Conservation (phyloP, 129 eudicot genomes). For the Pittosporum tobira region DNA sequence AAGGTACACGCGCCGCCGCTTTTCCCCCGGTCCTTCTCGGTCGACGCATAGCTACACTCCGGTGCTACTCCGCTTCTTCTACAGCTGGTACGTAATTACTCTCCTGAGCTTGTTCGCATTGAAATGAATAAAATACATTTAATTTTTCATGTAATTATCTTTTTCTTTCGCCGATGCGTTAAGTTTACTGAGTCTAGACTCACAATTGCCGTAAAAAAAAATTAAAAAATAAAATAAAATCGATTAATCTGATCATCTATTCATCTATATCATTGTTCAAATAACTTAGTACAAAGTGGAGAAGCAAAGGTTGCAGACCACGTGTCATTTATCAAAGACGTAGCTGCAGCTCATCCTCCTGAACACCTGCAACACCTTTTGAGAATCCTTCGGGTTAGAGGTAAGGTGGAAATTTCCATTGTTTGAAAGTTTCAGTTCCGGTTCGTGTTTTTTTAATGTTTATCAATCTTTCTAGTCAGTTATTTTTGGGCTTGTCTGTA, state of each 20-base stretch:
- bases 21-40: constrained; percentile 35
- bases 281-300: constrained; percentile 8
- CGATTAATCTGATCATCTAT: neutral
- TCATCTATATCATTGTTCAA: neutral
- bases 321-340: constrained; percentile 64
- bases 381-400: constrained; percentile 87
- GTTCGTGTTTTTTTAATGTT: too few relatives aligned
- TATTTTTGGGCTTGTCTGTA: too few relatives aligned
- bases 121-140: neutral
- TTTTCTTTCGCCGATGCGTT: neutral
- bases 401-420: constrained; percentile 30
- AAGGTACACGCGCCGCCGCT: constrained; percentile 67
- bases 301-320: constrained; percentile 51
- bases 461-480: too few relatives aligned
- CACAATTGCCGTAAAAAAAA: neutral
- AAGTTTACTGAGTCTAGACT: neutral
- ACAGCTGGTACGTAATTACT: neutral
- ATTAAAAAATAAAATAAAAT: too few relatives aligned
- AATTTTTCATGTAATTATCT: neutral
- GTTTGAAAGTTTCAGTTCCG: too few relatives aligned
- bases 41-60: constrained; percentile 37
- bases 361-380: constrained; percentile 78
- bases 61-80: constrained; percentile 37
- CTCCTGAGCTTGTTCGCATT: neutral
- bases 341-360: constrained; percentile 80